phyloP scores from a whole-genome alignment of 2,329 filamentous ascomycete species.

The Blastomyces silverae region DNA sequence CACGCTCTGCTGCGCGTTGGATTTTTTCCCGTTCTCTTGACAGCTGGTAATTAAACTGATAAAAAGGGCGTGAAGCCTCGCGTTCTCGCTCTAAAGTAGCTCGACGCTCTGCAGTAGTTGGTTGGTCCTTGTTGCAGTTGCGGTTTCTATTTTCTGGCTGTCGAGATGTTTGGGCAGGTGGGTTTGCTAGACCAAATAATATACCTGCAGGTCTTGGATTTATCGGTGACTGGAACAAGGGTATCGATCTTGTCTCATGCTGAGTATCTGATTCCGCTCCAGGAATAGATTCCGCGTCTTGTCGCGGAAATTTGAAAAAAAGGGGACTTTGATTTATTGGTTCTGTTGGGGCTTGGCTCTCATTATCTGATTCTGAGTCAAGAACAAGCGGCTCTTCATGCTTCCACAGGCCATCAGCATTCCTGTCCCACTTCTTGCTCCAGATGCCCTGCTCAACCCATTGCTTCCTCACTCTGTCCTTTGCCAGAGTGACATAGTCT shows the following conservation, averaged over 20 bases:
- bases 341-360: too few species aligned
- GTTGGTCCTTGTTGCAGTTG: too few species aligned
- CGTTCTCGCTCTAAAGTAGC: neutral
- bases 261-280: too few species aligned
- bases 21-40: neutral
- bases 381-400: neutral
- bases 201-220: too few species aligned
- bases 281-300: too few species aligned
- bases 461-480: conserved; percentile 23
- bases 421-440: conserved; percentile 18
- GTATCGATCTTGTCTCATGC: too few species aligned
- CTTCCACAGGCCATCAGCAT: neutral
- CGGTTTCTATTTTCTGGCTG: neutral
- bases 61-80: conserved; percentile 6
- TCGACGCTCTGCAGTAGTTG: neutral
- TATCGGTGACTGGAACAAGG: too few species aligned
- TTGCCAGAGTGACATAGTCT: neutral
- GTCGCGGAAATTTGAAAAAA: too few species aligned
- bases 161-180: neutral
- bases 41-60: conserved; percentile 5
- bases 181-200: too few species aligned
- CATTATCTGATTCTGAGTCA: neutral
- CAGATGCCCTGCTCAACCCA: conserved; percentile 29
- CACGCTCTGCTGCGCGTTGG: neutral
- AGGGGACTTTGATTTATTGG: too few species aligned